Conservation (phyloP, 257 asterid genomes). For the Solanum chmielewskii region DNA sequence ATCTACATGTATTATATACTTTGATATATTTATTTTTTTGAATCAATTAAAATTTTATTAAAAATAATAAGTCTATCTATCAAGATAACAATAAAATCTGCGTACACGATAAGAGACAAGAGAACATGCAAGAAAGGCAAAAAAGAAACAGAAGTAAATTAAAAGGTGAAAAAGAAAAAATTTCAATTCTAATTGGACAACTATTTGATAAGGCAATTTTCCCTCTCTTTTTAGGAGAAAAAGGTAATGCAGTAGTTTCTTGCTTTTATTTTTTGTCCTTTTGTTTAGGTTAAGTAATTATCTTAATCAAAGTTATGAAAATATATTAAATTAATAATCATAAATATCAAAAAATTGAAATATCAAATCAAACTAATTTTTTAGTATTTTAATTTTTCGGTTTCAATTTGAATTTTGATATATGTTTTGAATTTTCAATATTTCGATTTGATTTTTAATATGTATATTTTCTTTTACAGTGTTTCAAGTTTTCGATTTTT, state of each 20-base stretch:
- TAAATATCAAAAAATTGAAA: no score
- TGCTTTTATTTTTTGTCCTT: background rate
- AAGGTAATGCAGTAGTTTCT: background rate
- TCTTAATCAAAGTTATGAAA: background rate
- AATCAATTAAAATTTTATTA: no score
- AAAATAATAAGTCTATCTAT: rapidly evolving
- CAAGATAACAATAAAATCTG: background rate
- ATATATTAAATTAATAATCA: no score
- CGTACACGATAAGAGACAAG: background rate
- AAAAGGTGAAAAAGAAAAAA: background rate
- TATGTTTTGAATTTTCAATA: no score
- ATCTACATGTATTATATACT: background rate
- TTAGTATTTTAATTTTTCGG: no score
- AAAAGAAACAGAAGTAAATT: background rate
- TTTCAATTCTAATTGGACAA: background rate
- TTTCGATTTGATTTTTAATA: no score
- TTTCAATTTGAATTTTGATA: no score
- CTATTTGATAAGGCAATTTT: background rate
- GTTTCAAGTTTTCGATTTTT: rapidly evolving
- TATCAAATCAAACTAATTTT: rapidly evolving
- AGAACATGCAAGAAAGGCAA: background rate
- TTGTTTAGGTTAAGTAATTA: background rate
- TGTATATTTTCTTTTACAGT: no score
- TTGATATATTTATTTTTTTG: background rate
- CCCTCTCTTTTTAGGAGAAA: background rate